These are phyloP conservation scores for Prunus yedoensis DNA, from an alignment of 331 rosid species.

Conservation along the genomic window DNA sequence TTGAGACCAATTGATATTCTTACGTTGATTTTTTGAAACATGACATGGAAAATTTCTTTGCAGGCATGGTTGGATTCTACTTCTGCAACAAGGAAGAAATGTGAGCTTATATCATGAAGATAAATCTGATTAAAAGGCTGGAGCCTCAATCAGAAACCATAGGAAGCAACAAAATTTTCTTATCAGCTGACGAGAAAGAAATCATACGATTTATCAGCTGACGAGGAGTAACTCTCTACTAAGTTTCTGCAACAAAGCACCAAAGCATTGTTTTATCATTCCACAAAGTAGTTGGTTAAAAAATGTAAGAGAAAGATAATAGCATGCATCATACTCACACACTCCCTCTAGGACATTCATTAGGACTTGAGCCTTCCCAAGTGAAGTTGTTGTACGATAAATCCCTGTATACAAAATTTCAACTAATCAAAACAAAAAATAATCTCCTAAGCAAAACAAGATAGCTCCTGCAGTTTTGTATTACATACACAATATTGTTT, in stretches of 20 bases:
- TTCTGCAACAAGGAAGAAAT: conserved; percentile 43
- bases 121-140: not conserved
- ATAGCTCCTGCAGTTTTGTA: not conserved
- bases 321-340: conserved; percentile 54
- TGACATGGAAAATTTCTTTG: conserved; percentile 74
- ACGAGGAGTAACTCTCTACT: conserved; percentile 77
- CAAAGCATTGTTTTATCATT: conserved; percentile 12
- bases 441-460: not conserved
- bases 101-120: conserved; percentile 21
- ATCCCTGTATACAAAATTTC: conserved; percentile 60
- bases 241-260: conserved; percentile 60
- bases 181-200: conserved; percentile 33
- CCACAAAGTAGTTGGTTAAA: conserved; percentile 10
- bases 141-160: conserved; percentile 12
- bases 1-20: conserved; percentile 18
- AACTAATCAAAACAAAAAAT: not conserved
- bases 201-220: conserved; percentile 56
- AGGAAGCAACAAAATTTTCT: conserved; percentile 11
- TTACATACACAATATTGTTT: conserved; percentile 57
- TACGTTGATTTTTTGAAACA: conserved; percentile 36
- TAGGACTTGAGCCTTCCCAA: conserved; percentile 70
- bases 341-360: conserved; percentile 70
- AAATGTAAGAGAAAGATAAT: not conserved
- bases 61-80: conserved; percentile 53
- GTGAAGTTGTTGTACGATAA: conserved; percentile 75